phyloP scores from a whole-genome alignment of 1,139 yeast genomes.

The Torulaspora pretoriensis region DNA sequence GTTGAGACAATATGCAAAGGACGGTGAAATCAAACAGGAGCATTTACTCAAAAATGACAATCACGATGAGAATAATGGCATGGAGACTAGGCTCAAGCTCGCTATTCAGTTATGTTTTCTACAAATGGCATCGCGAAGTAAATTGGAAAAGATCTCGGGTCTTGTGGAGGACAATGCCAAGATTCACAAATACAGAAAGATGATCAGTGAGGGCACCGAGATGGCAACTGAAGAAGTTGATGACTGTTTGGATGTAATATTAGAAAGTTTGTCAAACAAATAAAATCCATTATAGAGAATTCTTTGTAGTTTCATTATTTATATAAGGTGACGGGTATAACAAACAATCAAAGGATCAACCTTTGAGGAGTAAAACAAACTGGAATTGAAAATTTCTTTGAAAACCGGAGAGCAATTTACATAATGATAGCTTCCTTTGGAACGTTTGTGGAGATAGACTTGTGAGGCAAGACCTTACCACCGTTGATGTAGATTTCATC shows the following conservation, averaged over 20 bases:
- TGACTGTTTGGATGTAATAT: slow-evolving; percentile 33
- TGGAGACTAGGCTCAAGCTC: slow-evolving; percentile 32
- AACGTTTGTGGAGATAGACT: slow-evolving; percentile 91
- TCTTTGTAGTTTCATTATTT: slow-evolving; percentile 5
- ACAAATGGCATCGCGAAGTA: slow-evolving; percentile 46
- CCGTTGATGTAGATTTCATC: slow-evolving; percentile 99
- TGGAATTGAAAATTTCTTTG: slow-evolving; percentile 1
- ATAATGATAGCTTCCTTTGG: slow-evolving; percentile 97
- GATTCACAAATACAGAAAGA: slow-evolving; percentile 75
- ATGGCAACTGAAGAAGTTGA: slow-evolving; percentile 62
- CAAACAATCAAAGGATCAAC: slow-evolving; percentile 12
- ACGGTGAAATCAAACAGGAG: slow-evolving; percentile 23
- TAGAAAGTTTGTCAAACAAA: slow-evolving; percentile 26
- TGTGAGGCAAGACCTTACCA: slow-evolving; percentile 98
- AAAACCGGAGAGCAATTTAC: slow-evolving; percentile 41
- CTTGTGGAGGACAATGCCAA: slow-evolving; percentile 47
- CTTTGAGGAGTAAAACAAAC: slow-evolving; percentile 9
- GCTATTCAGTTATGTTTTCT: slow-evolving; percentile 43
- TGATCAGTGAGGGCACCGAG: slow-evolving; percentile 81
- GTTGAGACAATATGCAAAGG: slow-evolving; percentile 46
- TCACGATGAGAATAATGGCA: slow-evolving; percentile 9
- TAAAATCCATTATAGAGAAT: slow-evolving; percentile 5
- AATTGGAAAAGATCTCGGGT: slow-evolving; percentile 44
- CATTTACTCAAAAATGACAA: slow-evolving; percentile 3
- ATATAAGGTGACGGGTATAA: slow-evolving; percentile 9